phyloP scores from a whole-genome alignment of 129 eudicot species.

The Apium graveolens region DNA sequence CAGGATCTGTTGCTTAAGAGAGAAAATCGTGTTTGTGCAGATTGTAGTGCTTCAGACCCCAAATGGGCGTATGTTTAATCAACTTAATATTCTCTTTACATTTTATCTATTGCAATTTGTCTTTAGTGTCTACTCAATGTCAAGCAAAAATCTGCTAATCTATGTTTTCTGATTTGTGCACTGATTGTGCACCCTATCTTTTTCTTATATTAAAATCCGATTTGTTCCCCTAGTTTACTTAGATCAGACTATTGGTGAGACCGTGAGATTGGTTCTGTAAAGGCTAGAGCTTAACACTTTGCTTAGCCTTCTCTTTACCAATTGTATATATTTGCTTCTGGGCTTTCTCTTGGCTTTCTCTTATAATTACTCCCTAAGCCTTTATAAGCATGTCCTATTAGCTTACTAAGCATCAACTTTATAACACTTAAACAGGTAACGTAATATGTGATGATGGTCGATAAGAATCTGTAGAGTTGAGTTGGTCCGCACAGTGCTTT shows the following conservation, averaged over 20 bases:
- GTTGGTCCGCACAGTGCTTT: background rate
- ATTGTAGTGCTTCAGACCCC: conserved; percentile 92
- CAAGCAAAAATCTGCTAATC: background rate
- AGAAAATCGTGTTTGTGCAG: conserved; percentile 87
- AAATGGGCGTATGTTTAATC: conserved; percentile 85
- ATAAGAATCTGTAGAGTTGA: background rate
- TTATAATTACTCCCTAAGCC: background rate
- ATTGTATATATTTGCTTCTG: too few relatives aligned
- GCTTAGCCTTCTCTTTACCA: too few relatives aligned
- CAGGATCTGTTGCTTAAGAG: conserved; percentile 61
- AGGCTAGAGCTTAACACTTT: too few relatives aligned
- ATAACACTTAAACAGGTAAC: too few relatives aligned
- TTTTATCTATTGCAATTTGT: background rate
- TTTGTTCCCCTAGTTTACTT: background rate
- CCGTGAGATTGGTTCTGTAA: too few relatives aligned
- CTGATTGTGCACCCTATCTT: background rate
- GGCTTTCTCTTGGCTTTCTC: too few relatives aligned
- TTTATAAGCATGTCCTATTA: background rate
- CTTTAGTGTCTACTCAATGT: background rate
- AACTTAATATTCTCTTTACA: background rate
- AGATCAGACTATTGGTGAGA: too few relatives aligned
- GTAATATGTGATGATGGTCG: background rate
- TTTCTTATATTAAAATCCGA: background rate
- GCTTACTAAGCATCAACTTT: background rate
- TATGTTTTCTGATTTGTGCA: background rate